Conservation (phyloP, 441 rosid species). For the Corymbia citriodora region DNA sequence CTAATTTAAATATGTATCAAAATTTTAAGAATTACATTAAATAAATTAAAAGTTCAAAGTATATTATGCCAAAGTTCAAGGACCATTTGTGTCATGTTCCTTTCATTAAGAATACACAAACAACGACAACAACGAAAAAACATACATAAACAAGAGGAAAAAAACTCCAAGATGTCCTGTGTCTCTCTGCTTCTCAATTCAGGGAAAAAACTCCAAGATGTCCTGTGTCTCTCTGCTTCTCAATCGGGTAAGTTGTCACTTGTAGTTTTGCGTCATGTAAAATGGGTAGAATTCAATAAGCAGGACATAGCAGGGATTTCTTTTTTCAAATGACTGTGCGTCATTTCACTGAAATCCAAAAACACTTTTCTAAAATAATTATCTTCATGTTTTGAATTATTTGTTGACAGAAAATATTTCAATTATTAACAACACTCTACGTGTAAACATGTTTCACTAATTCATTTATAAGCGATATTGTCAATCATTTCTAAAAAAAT, state of each 20-base stretch:
- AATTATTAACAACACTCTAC: not conserved
- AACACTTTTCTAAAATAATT: not conserved
- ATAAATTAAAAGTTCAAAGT: too few relatives aligned
- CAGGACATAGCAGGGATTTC: not conserved
- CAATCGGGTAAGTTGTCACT: not conserved
- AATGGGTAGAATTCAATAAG: not conserved
- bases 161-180: accelerated
- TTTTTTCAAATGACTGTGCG: accelerated
- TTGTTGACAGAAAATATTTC: not conserved
- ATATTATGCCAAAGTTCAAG: not conserved
- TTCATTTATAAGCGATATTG: accelerated
- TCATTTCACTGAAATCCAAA: not conserved
- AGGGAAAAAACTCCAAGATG: too few relatives aligned
- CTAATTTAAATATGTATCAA: too few relatives aligned
- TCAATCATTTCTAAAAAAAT: not conserved
- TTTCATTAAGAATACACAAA: too few relatives aligned
- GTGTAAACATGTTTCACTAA: accelerated
- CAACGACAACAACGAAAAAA: too few relatives aligned
- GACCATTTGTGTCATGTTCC: too few relatives aligned
- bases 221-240: too few relatives aligned
- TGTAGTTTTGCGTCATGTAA: not conserved
- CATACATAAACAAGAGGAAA: too few relatives aligned
- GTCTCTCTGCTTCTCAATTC: not conserved
- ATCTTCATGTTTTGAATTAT: not conserved
- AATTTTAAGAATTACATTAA: accelerated